phyloP scores from a whole-genome alignment of 139 green algal genomes.

The Volvox reticuliferus region DNA sequence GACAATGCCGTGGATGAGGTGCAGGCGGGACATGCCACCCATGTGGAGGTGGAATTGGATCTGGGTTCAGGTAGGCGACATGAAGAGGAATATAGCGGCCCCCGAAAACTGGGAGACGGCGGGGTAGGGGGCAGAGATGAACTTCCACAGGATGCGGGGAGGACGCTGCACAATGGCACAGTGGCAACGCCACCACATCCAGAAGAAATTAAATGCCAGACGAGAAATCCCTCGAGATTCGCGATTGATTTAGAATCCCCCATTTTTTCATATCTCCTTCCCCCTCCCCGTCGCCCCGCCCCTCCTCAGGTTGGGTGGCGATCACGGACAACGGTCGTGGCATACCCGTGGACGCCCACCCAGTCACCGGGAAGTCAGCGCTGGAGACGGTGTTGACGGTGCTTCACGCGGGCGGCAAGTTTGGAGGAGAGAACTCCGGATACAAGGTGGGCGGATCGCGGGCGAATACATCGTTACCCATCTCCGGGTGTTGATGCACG shows the following conservation, averaged over 20 bases:
- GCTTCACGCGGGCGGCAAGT: constrained; percentile 99
- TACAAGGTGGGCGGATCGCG: constrained; percentile 45
- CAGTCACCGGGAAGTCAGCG: constrained; percentile 86
- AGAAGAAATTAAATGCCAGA: no score
- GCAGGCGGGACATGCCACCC: constrained; percentile 85
- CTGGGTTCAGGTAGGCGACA: constrained; percentile 57
- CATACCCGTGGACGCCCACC: constrained; percentile 94
- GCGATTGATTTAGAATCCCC: no score
- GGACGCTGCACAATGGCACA: no score
- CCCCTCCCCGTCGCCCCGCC: background rate
- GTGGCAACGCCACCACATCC: no score
- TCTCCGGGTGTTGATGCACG: no score
- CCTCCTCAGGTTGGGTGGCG: constrained; percentile 68
- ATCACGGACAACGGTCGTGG: constrained; percentile 94
- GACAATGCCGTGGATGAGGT: constrained; percentile 97
- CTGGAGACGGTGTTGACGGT: constrained; percentile 90
- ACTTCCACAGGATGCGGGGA: no score
- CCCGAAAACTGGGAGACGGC: background rate
- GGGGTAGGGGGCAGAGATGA: background rate
- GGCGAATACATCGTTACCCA: no score
- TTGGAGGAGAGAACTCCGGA: constrained; percentile 85
- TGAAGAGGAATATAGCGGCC: background rate
- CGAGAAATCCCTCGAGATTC: no score
- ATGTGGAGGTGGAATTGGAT: constrained; percentile 74
- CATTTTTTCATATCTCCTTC: background rate